Conservation (phyloP, 2,329 filamentous ascomycete species). For the Fusarium virguliforme region DNA sequence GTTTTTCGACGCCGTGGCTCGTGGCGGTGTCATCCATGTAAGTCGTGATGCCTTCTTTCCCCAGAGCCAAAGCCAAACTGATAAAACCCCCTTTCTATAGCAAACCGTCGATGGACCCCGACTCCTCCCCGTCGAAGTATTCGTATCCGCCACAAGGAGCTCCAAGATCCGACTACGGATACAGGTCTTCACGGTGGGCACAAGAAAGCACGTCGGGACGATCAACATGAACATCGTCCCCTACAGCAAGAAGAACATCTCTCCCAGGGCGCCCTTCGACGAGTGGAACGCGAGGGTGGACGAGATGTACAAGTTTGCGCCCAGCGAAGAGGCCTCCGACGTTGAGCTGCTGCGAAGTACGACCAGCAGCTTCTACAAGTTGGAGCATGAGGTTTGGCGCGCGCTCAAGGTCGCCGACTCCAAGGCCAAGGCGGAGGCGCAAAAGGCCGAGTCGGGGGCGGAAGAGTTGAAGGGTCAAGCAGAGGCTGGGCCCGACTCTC, state of each 20-base stretch:
- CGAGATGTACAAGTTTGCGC: background rate
- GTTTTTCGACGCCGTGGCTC: background rate
- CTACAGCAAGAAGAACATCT: background rate
- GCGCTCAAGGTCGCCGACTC: background rate
- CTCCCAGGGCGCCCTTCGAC: background rate
- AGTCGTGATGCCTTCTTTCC: background rate
- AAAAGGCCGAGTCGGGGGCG: background rate
- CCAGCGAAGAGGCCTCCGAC: background rate
- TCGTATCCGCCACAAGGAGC: slow-evolving; percentile 20
- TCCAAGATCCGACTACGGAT: slow-evolving; percentile 26
- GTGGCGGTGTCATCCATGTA: slow-evolving; percentile 45
- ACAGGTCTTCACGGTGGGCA: slow-evolving; percentile 47
- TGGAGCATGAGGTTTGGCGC: slow-evolving; percentile 80
- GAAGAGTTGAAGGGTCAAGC: background rate
- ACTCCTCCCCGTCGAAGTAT: slow-evolving; percentile 48
- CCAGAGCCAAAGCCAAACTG: background rate
- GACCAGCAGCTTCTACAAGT: slow-evolving; percentile 50
- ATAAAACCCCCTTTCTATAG: slow-evolving; percentile 28
- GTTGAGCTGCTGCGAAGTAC: background rate
- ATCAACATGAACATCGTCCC: slow-evolving; percentile 18
- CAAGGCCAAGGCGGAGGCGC: background rate
- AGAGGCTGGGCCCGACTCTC: background rate
- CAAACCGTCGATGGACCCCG: slow-evolving; percentile 47
- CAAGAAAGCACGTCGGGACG: slow-evolving; percentile 42
- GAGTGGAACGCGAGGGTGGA: background rate